Percentiles rank a stretch among this genome's conserved stretches.
These are phyloP conservation scores for Pythium aquatile DNA, from an alignment of 352 stramenopile species.

Conservation along the genomic window DNA sequence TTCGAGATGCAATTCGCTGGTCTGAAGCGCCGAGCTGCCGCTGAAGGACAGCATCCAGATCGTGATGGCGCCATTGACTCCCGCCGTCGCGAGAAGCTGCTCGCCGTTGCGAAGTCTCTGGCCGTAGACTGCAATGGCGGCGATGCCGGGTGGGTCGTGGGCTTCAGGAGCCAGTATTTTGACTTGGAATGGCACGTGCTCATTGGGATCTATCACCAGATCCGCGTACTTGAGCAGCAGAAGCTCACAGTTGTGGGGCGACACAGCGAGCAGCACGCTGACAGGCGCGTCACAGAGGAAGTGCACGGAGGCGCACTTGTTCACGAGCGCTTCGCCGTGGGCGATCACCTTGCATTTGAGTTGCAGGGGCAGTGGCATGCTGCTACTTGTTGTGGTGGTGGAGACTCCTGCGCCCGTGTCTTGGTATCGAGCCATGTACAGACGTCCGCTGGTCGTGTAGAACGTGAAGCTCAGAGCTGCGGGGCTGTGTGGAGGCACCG, in stretches of 20 bases:
- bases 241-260: constrained; percentile 39
- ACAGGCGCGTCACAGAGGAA: constrained; percentile 48
- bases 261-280: constrained; percentile 49
- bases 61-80: constrained; percentile 58
- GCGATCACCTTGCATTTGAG: constrained; percentile 46
- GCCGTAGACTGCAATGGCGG: constrained; percentile 44
- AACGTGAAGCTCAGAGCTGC: constrained; percentile 57
- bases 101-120: constrained; percentile 41
- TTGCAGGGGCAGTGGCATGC: constrained; percentile 17
- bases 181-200: constrained; percentile 43
- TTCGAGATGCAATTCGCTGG: constrained; percentile 42
- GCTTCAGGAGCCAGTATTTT: constrained; percentile 55
- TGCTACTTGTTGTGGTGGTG: background rate
- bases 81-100: constrained; percentile 63
- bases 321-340: constrained; percentile 41
- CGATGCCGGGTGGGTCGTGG: constrained; percentile 50
- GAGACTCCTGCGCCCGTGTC: constrained; percentile 13
- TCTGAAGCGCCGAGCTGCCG: constrained; percentile 17
- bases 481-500: constrained; percentile 30
- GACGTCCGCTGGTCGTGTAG: constrained; percentile 45
- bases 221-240: constrained; percentile 57
- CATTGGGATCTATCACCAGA: constrained; percentile 44
- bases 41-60: constrained; percentile 64
- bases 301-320: constrained; percentile 35
- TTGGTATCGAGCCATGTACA: constrained; percentile 49